phyloP scores from a whole-genome alignment of 2,329 filamentous ascomycete species.

The Metarhizium anisopliae region DNA sequence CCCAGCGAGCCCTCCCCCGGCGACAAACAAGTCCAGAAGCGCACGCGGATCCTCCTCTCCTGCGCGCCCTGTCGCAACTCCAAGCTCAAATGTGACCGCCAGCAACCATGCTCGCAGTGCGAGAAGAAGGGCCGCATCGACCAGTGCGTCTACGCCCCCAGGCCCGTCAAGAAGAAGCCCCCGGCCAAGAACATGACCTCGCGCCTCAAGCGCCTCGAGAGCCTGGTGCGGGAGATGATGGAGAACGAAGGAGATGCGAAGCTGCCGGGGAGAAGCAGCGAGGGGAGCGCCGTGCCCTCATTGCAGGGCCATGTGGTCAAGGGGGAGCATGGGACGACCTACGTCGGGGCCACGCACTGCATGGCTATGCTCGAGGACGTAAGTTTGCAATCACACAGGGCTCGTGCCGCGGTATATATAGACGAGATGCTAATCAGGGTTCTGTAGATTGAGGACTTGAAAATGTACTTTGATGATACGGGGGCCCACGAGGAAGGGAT shows the following conservation, averaged over 20 bases:
- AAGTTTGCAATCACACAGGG: slow-evolving; percentile 14
- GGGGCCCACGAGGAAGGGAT: slow-evolving; percentile 26
- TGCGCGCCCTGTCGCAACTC: slow-evolving; percentile 41
- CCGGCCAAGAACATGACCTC: slow-evolving; percentile 36
- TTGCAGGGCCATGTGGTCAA: no score
- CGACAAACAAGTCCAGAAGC: slow-evolving; percentile 23
- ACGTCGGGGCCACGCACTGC: slow-evolving; percentile 19
- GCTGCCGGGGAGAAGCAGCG: no score
- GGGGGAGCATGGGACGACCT: no score
- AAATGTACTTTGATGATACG: slow-evolving; percentile 45
- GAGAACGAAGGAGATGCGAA: no score
- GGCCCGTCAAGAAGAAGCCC: slow-evolving; percentile 29
- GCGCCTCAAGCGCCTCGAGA: no score
- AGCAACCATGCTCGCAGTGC: slow-evolving; percentile 29
- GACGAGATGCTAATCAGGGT: not conserved
- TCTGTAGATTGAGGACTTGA: slow-evolving; percentile 47
- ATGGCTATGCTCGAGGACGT: slow-evolving; percentile 53
- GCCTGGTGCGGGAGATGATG: no score
- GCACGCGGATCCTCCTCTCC: slow-evolving; percentile 40
- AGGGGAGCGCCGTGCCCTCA: no score
- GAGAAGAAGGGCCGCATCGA: slow-evolving; percentile 37
- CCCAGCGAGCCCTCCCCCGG: slow-evolving; percentile 10
- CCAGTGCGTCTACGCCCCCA: slow-evolving; percentile 40
- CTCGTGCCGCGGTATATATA: not conserved
- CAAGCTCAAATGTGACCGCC: no score